These are phyloP conservation scores for Drechslera avenae DNA, from an alignment of 2,329 filamentous ascomycete species.

Conservation along the genomic window DNA sequence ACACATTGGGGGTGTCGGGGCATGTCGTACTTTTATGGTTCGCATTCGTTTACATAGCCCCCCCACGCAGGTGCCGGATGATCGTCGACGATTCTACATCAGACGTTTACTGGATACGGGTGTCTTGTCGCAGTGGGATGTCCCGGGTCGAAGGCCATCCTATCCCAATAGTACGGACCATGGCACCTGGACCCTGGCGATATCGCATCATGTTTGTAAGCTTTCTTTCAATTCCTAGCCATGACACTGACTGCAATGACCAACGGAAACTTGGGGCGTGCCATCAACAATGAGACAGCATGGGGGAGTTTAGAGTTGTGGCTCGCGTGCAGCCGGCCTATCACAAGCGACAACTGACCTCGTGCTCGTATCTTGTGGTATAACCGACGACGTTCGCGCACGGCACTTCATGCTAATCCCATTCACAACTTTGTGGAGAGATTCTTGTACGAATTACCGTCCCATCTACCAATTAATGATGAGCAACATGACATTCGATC, in stretches of 20 bases:
- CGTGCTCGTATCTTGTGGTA: slow-evolving; percentile 25
- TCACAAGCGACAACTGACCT: slow-evolving; percentile 24
- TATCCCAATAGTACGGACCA: slow-evolving; percentile 22
- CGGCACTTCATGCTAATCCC: slow-evolving; percentile 24
- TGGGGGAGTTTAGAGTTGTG: slow-evolving; percentile 15
- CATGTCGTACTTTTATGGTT: too few species aligned
- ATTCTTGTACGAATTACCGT: slow-evolving; percentile 11
- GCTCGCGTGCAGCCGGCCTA: slow-evolving; percentile 13
- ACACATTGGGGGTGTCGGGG: too few species aligned
- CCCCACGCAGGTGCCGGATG: too few species aligned
- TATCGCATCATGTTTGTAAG: slow-evolving; percentile 10
- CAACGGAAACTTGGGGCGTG: slow-evolving; percentile 16
- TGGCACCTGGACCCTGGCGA: slow-evolving; percentile 17
- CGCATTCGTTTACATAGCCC: too few species aligned
- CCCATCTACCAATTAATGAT: slow-evolving; percentile 18
- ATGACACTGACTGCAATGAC: slow-evolving; percentile 3
- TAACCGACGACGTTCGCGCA: slow-evolving; percentile 15
- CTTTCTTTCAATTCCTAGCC: not conserved
- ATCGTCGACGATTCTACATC: too few species aligned
- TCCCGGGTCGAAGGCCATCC: slow-evolving; percentile 5
- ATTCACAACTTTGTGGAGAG: slow-evolving; percentile 11
- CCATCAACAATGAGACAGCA: slow-evolving; percentile 8
- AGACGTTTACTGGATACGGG: too few species aligned
- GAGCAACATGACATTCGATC: slow-evolving; percentile 15
- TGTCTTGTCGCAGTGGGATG: not conserved